Evolutionary conservation across 2,329 filamentous ascomycete genomes (phyloP).

Genomic region (Lasiodiplodia sp.): DNA sequence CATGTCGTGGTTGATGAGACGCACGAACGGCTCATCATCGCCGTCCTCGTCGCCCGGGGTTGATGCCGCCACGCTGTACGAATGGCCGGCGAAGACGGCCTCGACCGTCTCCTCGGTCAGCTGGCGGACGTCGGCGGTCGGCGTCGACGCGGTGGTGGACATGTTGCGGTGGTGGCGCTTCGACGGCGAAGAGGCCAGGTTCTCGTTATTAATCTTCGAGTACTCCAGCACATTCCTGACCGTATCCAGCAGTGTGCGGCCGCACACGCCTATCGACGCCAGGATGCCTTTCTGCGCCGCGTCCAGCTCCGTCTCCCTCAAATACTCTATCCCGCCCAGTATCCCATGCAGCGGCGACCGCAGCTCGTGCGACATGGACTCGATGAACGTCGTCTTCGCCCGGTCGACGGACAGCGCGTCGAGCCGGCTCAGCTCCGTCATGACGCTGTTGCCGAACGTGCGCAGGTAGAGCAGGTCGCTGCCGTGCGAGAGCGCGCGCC

Average conservation of each 20-base stretch:
- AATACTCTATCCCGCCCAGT: constrained; percentile 17
- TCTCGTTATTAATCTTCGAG: constrained; percentile 44
- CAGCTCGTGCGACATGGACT: constrained; percentile 50
- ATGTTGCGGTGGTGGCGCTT: not conserved
- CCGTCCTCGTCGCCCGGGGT: too few relatives aligned
- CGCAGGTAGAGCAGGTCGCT: constrained; percentile 48
- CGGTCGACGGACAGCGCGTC: not conserved
- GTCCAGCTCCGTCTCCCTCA: constrained; percentile 31
- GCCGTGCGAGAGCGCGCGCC: constrained; percentile 45
- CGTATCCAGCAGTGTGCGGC: constrained; percentile 51
- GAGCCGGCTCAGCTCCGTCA: constrained; percentile 34
- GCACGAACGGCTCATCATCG: not conserved
- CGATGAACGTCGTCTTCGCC: constrained; percentile 43
- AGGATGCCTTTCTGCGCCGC: not conserved
- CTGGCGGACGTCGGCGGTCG: constrained; percentile 42
- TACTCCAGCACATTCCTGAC: constrained; percentile 44
- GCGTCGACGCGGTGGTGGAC: not conserved
- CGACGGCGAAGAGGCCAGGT: constrained; percentile 30
- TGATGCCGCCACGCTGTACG: constrained; percentile 2
- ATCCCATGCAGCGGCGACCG: constrained; percentile 11
- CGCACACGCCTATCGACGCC: constrained; percentile 47
- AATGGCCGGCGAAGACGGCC: constrained; percentile 35
- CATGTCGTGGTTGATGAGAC: not conserved
- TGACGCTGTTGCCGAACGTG: constrained; percentile 46
- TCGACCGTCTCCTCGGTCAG: constrained; percentile 48